phyloP scores from a whole-genome alignment of 2,329 filamentous ascomycete genomes.

The Xylaria sp. region DNA sequence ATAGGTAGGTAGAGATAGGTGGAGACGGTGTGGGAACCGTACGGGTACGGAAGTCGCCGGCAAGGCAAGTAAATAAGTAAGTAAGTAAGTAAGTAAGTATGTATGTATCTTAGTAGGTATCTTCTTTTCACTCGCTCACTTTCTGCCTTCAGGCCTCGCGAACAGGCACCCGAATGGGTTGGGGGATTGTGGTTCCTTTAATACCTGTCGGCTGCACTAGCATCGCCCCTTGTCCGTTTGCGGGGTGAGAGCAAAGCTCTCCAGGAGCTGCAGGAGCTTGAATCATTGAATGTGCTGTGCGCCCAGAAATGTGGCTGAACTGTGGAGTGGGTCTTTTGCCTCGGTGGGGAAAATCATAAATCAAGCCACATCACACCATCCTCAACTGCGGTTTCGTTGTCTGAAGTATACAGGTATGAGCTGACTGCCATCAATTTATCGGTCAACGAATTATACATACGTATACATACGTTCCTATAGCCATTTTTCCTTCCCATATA shows the following conservation, averaged over 20 bases:
- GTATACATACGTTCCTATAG: background rate
- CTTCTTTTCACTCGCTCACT: slow-evolving; percentile 13
- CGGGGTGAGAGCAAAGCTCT: slow-evolving; percentile 40
- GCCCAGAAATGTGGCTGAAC: slow-evolving; percentile 28
- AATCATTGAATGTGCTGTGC: background rate
- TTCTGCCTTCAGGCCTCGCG: slow-evolving; percentile 27
- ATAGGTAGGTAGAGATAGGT: background rate
- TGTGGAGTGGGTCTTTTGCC: background rate
- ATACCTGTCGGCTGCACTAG: slow-evolving; percentile 47
- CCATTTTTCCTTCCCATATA: background rate
- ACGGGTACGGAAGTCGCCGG: slow-evolving; percentile 6
- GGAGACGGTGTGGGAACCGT: slow-evolving; percentile 3
- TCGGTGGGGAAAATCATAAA: background rate
- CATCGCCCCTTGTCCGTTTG: slow-evolving; percentile 45
- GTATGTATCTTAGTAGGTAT: too few species aligned
- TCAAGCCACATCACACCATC: slow-evolving; percentile 29
- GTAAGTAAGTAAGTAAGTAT: too few species aligned
- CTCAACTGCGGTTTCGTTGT: slow-evolving; percentile 8
- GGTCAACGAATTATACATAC: background rate
- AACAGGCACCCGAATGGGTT: slow-evolving; percentile 41
- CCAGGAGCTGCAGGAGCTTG: slow-evolving; percentile 24
- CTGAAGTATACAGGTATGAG: background rate
- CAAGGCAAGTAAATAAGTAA: too few species aligned
- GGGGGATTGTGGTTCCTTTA: slow-evolving; percentile 50
- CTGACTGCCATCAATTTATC: background rate